Evolutionary conservation across 768 basidiomycete species (phyloP).

Genomic region (Tricholoma hemisulphureum): DNA sequence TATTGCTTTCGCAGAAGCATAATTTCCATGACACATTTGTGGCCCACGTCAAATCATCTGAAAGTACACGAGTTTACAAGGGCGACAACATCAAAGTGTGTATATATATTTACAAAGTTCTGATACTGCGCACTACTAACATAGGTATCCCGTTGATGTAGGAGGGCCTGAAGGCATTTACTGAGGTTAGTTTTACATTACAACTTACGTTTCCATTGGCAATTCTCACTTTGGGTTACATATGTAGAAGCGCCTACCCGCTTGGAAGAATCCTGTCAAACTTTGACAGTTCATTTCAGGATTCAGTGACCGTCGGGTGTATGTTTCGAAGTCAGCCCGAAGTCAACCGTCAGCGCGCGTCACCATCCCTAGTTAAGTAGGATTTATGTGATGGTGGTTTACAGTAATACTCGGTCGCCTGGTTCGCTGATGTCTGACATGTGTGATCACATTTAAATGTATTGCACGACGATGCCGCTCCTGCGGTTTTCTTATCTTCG

Average conservation of each 20-base stretch:
- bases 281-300: slow-evolving; percentile 29
- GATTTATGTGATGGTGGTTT: background rate
- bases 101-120: slow-evolving; percentile 1
- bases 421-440: no score
- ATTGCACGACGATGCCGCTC: background rate
- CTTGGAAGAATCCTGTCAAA: slow-evolving; percentile 59
- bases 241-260: slow-evolving; percentile 42
- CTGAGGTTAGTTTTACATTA: slow-evolving; percentile 45
- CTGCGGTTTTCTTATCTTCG: background rate
- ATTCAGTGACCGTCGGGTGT: no score
- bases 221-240: background rate
- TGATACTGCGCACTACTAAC: background rate
- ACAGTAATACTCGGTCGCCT: no score
- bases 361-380: no score
- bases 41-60: slow-evolving; percentile 43
- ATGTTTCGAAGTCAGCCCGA: background rate
- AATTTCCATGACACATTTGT: slow-evolving; percentile 50
- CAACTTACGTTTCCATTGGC: background rate
- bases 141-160: slow-evolving; percentile 21
- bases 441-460: no score
- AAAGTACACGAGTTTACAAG: slow-evolving; percentile 52
- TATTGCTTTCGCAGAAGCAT: slow-evolving; percentile 55
- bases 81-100: slow-evolving; percentile 71
- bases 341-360: no score
- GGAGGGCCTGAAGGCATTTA: slow-evolving; percentile 73